Evolutionary conservation across 768 basidiomycete genomes (phyloP).

Genomic region (Auricularia cornea): DNA sequence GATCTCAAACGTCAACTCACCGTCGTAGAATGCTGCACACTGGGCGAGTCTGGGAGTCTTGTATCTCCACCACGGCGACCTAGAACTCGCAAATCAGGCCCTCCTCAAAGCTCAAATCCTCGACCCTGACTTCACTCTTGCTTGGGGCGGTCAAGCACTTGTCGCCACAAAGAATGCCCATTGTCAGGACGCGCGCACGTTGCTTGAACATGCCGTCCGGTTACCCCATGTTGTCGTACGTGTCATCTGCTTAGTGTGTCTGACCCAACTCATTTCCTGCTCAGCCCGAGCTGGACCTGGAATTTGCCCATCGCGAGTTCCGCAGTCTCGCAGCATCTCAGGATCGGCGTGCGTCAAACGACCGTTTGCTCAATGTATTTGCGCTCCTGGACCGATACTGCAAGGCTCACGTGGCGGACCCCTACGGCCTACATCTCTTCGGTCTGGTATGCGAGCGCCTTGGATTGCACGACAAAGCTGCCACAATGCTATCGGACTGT

Average conservation of each 20-base stretch:
- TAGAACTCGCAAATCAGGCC: conserved; percentile 76
- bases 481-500: conserved; percentile 47
- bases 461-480: conserved; percentile 56
- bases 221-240: conserved; percentile 48
- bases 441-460: conserved; percentile 81
- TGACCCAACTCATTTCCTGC: neutral
- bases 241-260: neutral
- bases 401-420: conserved; percentile 56
- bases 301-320: conserved; percentile 59
- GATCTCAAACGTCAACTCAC: neutral
- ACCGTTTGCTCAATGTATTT: conserved; percentile 64
- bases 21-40: conserved; percentile 63
- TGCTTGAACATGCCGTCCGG: conserved; percentile 67
- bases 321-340: conserved; percentile 21
- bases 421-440: conserved; percentile 72
- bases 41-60: conserved; percentile 90
- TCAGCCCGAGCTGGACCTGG: conserved; percentile 76
- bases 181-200: conserved; percentile 48
- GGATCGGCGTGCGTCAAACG: conserved; percentile 15
- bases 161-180: conserved; percentile 56
- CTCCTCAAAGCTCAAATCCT: conserved; percentile 82
- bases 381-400: conserved; percentile 74
- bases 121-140: conserved; percentile 80
- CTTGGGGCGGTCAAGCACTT: conserved; percentile 88
- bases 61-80: conserved; percentile 71